Base-by-base conservation (phyloP, 257 asterid genomes). In the Gynochthodes officinalis region DNA sequence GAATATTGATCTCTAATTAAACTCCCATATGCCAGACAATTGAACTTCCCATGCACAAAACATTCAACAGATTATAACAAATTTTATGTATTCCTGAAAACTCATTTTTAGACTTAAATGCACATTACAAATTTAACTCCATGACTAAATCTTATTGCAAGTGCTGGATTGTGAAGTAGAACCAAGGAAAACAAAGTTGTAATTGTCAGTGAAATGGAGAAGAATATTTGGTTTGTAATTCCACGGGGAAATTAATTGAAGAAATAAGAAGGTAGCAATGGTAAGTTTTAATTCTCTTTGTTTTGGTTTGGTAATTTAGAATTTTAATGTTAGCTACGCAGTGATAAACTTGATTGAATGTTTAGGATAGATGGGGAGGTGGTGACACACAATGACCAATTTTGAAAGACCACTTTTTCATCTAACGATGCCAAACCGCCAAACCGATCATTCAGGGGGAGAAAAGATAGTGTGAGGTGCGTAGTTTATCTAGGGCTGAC, bases 201-300 rank as follows among this genome's bases (percentile, higher is more conserved):
- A 77, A 94, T 94, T 33, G 89, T 91, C 71, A 88, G 90, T 9
- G 99, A 90, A 79, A 97, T 91, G 82, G 98, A 91, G 87, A 92
- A 86, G 83, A 83, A 84, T 63, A 97, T 95, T 32, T 92, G 98
- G 98, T 96, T 98, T 0, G 97, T 90, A 64, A 86, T 95, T 15
- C 85, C 14, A 82, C 87, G 4, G 99, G 98, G 13, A 84, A 90
- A n/a, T n/a, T n/a, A n/a, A n/a, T n/a, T n/a, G n/a, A n/a, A n/a
- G n/a, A n/a, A n/a, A n/a, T n/a, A n/a, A n/a, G n/a, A n/a, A n/a
- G n/a, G n/a, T n/a, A n/a, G n/a, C n/a, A n/a, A n/a, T n/a, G n/a
- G n/a, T n/a, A n/a, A n/a, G n/a, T n/a, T n/a, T n/a, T n/a, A n/a
- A n/a, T n/a, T n/a, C n/a, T n/a, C n/a, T n/a, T n/a, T n/a, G n/a